Conservation (phyloP, 306 rosid species). For the Alnus rubra region DNA sequence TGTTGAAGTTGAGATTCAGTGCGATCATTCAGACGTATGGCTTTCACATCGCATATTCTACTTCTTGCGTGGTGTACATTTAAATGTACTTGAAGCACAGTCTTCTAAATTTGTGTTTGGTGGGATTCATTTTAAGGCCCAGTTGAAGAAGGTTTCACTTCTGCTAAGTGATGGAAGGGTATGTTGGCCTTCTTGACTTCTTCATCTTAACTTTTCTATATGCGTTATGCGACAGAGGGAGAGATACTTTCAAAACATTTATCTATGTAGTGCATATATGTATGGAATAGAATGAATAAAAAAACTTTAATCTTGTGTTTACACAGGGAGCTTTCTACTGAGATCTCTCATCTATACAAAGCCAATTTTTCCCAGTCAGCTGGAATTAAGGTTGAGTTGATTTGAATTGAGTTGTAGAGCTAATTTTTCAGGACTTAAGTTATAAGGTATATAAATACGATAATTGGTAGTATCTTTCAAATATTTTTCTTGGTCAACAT, state of each 20-base stretch:
- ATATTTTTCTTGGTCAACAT: not conserved
- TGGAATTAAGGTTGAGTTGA: not conserved
- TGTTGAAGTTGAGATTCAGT: slow-evolving; percentile 50
- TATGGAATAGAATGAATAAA: too few relatives aligned
- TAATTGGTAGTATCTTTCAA: not conserved
- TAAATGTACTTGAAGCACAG: slow-evolving; percentile 43
- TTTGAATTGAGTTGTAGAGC: not conserved
- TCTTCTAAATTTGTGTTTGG: slow-evolving; percentile 48
- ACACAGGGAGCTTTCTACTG: not conserved
- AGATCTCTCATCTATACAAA: not conserved
- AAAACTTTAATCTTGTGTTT: not conserved
- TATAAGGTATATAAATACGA: not conserved
- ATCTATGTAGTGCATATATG: not conserved
- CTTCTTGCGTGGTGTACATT: slow-evolving; percentile 55
- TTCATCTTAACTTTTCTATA: not conserved
- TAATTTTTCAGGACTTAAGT: not conserved
- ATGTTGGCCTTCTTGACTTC: slow-evolving; percentile 27
- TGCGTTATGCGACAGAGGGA: slow-evolving; percentile 1
- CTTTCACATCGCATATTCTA: slow-evolving; percentile 66
- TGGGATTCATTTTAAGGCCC: slow-evolving; percentile 48
- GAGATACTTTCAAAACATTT: not conserved
- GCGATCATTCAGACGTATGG: slow-evolving; percentile 71
- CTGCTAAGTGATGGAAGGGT: slow-evolving; percentile 94
- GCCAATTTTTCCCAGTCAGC: not conserved
- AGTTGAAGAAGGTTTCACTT: slow-evolving; percentile 64